Conservation (phyloP, 2,329 filamentous ascomycete species). For the Clarireedia paspali region DNA sequence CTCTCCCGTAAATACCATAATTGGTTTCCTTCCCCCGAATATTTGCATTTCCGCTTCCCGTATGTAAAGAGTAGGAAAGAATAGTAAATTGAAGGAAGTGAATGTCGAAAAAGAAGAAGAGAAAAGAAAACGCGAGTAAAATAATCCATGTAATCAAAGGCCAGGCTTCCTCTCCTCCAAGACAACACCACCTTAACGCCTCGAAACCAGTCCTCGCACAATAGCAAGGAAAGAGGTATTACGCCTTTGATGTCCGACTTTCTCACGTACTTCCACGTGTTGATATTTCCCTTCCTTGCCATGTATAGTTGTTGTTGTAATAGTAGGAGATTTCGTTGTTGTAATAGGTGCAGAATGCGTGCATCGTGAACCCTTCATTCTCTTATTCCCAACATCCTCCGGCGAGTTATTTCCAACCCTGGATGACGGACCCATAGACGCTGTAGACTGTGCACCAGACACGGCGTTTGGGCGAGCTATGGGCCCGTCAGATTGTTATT, state of each 20-base stretch:
- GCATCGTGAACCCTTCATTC: slow-evolving; percentile 1
- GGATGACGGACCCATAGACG: slow-evolving; percentile 19
- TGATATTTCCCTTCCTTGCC: slow-evolving; percentile 4
- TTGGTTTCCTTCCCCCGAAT: too few species aligned
- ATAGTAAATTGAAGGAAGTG: too few species aligned
- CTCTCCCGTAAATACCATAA: too few species aligned
- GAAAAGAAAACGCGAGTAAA: background rate
- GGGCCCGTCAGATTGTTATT: slow-evolving; percentile 76
- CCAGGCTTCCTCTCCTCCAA: background rate
- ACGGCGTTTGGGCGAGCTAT: slow-evolving; percentile 11
- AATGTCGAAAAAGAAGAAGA: background rate
- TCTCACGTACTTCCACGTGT: slow-evolving; percentile 5
- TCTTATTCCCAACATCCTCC: slow-evolving; percentile 7
- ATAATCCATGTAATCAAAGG: background rate
- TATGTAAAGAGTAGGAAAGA: too few species aligned
- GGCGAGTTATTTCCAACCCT: slow-evolving; percentile 6
- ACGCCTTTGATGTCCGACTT: background rate
- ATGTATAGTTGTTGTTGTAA: background rate
- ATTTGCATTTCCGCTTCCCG: too few species aligned
- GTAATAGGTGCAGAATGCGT: slow-evolving; percentile 6
- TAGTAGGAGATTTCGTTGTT: background rate
- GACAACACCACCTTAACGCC: slow-evolving; percentile 11
- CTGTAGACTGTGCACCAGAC: slow-evolving; percentile 3
- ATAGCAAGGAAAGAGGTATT: slow-evolving; percentile 9
- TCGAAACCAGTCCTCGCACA: slow-evolving; percentile 8